Evolutionary conservation across 78 protist genomes (phyloP), one percentile per base, ranked within the genome.

Genomic region (Dictyostelium citrinum): DNA sequence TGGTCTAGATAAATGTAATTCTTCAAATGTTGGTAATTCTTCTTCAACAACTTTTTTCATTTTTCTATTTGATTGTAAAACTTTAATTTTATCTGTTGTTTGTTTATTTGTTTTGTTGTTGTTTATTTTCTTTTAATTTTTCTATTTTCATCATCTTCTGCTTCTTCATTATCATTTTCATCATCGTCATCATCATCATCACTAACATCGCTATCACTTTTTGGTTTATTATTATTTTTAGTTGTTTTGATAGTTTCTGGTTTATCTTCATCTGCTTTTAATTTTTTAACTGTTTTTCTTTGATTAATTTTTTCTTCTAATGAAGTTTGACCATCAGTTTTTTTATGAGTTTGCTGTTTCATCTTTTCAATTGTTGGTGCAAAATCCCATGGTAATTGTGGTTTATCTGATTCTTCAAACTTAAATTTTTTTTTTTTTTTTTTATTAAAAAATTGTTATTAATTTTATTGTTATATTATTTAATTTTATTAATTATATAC

Each of bases 1-100:
- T 43, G 93, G 93, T 67, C 93, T 60, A 43, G 93, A 88, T 45
- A 88, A 78, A 88, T 88, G 93, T 35, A 88, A 67, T 68, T 88
- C 93, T 68, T 76, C 71, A 46, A 88, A 88, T 78, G 93, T 88
- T 78, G 93, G 93, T 67, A 88, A 72, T 16, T 88, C 93, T 17
- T 78, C 85, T 45, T 67, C 93, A 31, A 78, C 85, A n/a, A 51
- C 58, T 61, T 88, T 78, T 45, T 88, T 88, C 14, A 35, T 43
- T 88, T 74, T 76, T 78, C 60, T 88, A 46, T 88, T 88, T 45
- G 93, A 76, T 88, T 88, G 81, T 35, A 88, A 51, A 33, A 82
- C 51, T 35, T 88, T 88, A n/a, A 88, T 33, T 51, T 33, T 88
- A 88, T 88, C 93, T 60, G 46, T 49, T 49, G n/a, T 31, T 35